Evolutionary conservation across 2,329 filamentous ascomycete genomes (phyloP).

Genomic region (Claviceps africana): DNA sequence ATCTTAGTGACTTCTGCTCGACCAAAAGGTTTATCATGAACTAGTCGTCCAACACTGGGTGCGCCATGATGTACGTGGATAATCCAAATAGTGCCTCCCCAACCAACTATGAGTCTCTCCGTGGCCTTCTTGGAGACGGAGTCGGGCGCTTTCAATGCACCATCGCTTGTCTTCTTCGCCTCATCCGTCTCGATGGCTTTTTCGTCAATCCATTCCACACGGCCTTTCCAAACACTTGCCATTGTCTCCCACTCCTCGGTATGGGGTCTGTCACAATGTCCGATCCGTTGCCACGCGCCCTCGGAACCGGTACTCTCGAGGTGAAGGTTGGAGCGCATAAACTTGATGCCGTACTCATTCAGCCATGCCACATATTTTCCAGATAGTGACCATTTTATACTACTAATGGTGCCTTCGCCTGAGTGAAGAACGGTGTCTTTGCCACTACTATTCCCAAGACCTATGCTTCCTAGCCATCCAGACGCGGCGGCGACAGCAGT

Average conservation of each 20-base stretch:
- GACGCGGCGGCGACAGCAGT: constrained; percentile 74
- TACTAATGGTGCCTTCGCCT: constrained; percentile 80
- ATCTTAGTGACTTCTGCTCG: constrained; percentile 85
- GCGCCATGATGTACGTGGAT: constrained; percentile 75
- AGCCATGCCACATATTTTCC: constrained; percentile 91
- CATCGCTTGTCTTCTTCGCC: background rate
- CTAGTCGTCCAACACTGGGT: constrained; percentile 49
- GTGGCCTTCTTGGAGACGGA: constrained; percentile 16
- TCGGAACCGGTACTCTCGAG: constrained; percentile 65
- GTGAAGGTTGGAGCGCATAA: constrained; percentile 82
- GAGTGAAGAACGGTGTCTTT: constrained; percentile 81
- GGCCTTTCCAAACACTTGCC: constrained; percentile 87
- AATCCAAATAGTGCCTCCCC: constrained; percentile 94
- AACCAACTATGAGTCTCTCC: constrained; percentile 82
- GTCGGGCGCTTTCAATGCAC: background rate
- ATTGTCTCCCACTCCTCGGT: constrained; percentile 88
- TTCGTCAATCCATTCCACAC: constrained; percentile 87
- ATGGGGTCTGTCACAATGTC: constrained; percentile 79
- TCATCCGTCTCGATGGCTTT: constrained; percentile 62
- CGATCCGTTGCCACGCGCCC: constrained; percentile 86
- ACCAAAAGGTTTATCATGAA: constrained; percentile 57
- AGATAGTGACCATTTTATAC: constrained; percentile 87
- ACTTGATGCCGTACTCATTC: constrained; percentile 94
- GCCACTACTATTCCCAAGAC: constrained; percentile 61
- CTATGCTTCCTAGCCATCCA: constrained; percentile 84